Conservation (phyloP, 2,329 filamentous ascomycete genomes). For the Neonectria magnoliae region DNA sequence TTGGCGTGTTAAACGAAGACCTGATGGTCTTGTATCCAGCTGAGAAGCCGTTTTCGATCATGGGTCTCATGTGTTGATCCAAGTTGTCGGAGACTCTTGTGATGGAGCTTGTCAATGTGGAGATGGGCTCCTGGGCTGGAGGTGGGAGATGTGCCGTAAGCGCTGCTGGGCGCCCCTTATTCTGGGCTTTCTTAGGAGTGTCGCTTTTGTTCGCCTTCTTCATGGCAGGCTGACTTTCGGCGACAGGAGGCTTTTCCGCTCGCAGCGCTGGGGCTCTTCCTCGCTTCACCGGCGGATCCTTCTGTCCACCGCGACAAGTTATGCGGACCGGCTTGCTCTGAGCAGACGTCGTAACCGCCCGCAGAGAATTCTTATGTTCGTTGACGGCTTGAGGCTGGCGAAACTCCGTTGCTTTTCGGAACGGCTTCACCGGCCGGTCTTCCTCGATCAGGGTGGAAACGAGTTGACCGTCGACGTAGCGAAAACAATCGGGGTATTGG, state of each 20-base stretch:
- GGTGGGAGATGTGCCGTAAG: constrained; percentile 11
- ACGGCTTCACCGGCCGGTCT: neutral
- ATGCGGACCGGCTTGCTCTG: neutral
- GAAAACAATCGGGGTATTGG: constrained; percentile 3
- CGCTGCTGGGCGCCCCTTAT: neutral
- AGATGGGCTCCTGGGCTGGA: neutral
- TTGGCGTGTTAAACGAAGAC: neutral
- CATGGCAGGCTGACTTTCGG: neutral
- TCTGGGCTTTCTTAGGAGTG: neutral
- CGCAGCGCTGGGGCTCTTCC: neutral
- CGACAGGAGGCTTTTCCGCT: too few relatives aligned
- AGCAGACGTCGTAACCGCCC: neutral
- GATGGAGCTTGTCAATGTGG: neutral
- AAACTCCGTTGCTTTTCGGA: neutral
- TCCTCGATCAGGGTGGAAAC: constrained; percentile 29
- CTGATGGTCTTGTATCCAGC: constrained; percentile 11
- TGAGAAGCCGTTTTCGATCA: neutral
- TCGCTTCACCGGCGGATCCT: neutral
- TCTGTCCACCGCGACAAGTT: neutral
- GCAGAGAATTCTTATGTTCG: neutral
- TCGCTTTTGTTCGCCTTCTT: too few relatives aligned
- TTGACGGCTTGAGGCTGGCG: neutral
- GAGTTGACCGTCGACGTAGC: neutral
- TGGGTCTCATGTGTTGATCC: neutral
- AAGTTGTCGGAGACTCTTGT: neutral